phyloP scores from a whole-genome alignment of 768 basidiomycete species.

The Serendipita sp. region DNA sequence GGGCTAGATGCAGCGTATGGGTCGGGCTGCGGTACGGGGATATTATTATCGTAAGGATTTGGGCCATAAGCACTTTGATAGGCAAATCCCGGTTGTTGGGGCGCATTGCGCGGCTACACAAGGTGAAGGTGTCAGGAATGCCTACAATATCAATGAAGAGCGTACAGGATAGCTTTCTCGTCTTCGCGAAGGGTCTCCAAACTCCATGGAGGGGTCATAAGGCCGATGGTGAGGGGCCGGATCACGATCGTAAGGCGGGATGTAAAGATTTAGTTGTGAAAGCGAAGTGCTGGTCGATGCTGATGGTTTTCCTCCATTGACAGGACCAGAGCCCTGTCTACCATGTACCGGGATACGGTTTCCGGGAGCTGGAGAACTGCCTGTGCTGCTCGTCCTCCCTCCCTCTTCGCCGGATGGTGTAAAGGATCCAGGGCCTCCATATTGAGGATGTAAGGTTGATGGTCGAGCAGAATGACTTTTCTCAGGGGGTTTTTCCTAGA shows the following conservation, averaged over 20 bases:
- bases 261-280: conserved; percentile 51
- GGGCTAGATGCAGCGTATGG: not conserved
- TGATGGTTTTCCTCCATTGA: conserved; percentile 44
- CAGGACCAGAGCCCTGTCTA: conserved; percentile 23
- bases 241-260: conserved; percentile 52
- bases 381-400: conserved; percentile 21
- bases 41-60: conserved; percentile 8
- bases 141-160: conserved; percentile 10
- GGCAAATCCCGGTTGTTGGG: conserved; percentile 5
- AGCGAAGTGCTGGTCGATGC: conserved; percentile 46
- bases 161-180: conserved; percentile 48
- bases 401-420: conserved; percentile 26
- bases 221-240: conserved; percentile 19
- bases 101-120: conserved; percentile 7
- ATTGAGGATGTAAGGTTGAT: conserved; percentile 39
- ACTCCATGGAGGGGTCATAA: conserved; percentile 13
- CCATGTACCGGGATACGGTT: conserved; percentile 7
- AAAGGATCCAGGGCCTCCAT: conserved; percentile 68
- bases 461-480: conserved; percentile 42
- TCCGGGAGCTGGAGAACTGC: conserved; percentile 7
- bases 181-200: conserved; percentile 31
- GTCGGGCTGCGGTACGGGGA: conserved; percentile 3
- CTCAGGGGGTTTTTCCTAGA: conserved; percentile 61
- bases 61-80: conserved; percentile 7
- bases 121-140: conserved; percentile 9